Base-by-base conservation (phyloP, 2,329 filamentous ascomycete species). In the Ophiostoma populinum region DNA sequence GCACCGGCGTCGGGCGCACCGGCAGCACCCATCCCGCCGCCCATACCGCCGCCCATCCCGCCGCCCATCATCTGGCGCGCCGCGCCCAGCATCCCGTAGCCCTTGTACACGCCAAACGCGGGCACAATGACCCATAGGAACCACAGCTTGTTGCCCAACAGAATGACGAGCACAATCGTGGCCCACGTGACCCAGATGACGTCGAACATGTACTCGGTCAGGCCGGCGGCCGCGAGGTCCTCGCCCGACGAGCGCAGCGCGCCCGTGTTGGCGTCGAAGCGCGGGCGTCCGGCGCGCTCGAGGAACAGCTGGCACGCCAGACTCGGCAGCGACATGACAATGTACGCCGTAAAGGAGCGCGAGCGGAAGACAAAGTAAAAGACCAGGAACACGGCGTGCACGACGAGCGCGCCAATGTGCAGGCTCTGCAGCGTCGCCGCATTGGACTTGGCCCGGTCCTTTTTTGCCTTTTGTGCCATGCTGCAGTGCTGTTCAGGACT, bases 191-290 rank as follows among this genome's bases (percentile, higher is more conserved):
- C 83, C 70, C 93, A 95, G 35, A 93, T 63, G 33, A 93, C 71
- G 58, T 98, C 90, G 68, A 92, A 98, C 79, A 95, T 82, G 63
- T 92, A 95, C 58, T 94, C 90, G 9, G 87, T 95, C 61, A 98
- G 59, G 5, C 90, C 90, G 22, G 77, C 69, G 8, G 83, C 81
- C 35, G 80, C 74, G 34, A 98, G 70, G 54, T 98, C 90, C 53
- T 95, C 86, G 28, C 90, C 87, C 1, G 81, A 63, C 21, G 67
- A 72, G 52, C 71, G 75, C 42, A 95, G 63, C n/a, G 75, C 65
- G 11, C 64, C 67, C 32, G 71, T 75, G 18, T 60, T 58, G 16
- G 73, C 53, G 44, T 74, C 70, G 51, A 76, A 80, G 41, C 63
- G 75, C 17, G 90, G 90, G 8, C 87, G 80, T 10, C 81, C 83